A percentile compares a stretch with the other conserved stretches of the same genome.
phyloP scores from a whole-genome alignment of 2,329 filamentous ascomycete species.

The Colletotrichum trifolii region DNA sequence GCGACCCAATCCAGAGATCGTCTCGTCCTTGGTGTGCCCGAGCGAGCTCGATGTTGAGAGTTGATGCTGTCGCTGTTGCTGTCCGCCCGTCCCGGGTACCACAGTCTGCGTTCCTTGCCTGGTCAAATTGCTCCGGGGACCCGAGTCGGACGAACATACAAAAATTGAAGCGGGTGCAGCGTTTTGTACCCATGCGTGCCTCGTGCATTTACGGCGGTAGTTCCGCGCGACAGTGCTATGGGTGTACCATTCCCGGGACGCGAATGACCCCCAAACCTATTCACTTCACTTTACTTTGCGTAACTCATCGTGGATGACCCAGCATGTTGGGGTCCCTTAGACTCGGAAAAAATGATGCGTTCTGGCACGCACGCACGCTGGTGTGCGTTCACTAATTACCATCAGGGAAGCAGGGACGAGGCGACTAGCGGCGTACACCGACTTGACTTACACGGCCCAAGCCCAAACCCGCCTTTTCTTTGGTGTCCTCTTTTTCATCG shows the following conservation, averaged over 20 bases:
- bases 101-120: slow-evolving; percentile 8
- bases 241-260: too few species aligned
- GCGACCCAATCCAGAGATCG: slow-evolving; percentile 34
- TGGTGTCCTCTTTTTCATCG: slow-evolving; percentile 20
- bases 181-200: slow-evolving; percentile 25
- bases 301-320: slow-evolving; percentile 2
- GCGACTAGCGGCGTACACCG: slow-evolving; percentile 22
- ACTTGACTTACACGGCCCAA: slow-evolving; percentile 31
- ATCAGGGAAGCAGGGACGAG: slow-evolving; percentile 10
- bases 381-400: not conserved
- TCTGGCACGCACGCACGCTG: too few species aligned
- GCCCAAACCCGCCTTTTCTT: slow-evolving; percentile 11
- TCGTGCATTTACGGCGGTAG: slow-evolving; percentile 10
- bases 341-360: too few species aligned
- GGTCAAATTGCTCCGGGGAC: not conserved
- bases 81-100: slow-evolving; percentile 17
- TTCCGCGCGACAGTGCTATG: slow-evolving; percentile 3
- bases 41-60: slow-evolving; percentile 14
- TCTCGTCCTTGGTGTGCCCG: slow-evolving; percentile 34
- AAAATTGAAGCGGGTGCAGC: slow-evolving; percentile 13
- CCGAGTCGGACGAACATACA: not conserved
- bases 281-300: not conserved
- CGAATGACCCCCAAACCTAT: slow-evolving; percentile 4
- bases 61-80: slow-evolving; percentile 11
- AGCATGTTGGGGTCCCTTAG: not conserved